Base-by-base conservation (phyloP, 805 yeast genomes). In the Metschnikowia cerradonensis region DNA sequence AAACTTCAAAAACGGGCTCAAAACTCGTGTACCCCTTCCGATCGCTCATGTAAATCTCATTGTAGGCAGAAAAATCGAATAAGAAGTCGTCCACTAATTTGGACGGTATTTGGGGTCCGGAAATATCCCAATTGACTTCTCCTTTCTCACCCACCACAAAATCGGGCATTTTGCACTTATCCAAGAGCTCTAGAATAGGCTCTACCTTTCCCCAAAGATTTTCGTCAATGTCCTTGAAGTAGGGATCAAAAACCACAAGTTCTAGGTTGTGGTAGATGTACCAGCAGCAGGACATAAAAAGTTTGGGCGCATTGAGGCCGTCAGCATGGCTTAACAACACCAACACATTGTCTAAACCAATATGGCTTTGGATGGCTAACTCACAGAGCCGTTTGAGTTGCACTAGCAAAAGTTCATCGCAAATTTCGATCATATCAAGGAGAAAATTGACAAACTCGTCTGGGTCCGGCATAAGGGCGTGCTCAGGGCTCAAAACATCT, bases 191-290 rank as follows among this genome's bases (percentile, higher is more conserved):
- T 6, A 72, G 52, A 41, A 65, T 64, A 8, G 44, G 43, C 46
- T 73, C 77, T 14, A 73, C 47, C 45, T 57, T 59, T 5, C 45
- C 36, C 26, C 70, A 38, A 5, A 68, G 26, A 1, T 66, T 68
- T 15, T 52, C 51, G 6, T 70, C 67, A 15, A 72, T 53, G 14
- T 64, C 70, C 23, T 57, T 51, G 45, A 71, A 58, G 6, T 61
- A 41, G 2, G 62, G 52, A 49, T 82, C 84, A 48, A 81, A 77
- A 33, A 90, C 67, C 14, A 88, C 59, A 3, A 81, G 61, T 31
- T 83, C 90, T 49, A 87, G 67, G 62, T 89, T 88, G 55, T 79
- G 75, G 56, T 79, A 82, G 11, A 88, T 72, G 57, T 79, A 86
- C 84, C 89, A 83, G 23, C 84, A 68, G 61, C 96, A 81, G 48